phyloP scores from a whole-genome alignment of 2,329 filamentous ascomycete genomes.

The Myriosclerotinia curreyana region DNA sequence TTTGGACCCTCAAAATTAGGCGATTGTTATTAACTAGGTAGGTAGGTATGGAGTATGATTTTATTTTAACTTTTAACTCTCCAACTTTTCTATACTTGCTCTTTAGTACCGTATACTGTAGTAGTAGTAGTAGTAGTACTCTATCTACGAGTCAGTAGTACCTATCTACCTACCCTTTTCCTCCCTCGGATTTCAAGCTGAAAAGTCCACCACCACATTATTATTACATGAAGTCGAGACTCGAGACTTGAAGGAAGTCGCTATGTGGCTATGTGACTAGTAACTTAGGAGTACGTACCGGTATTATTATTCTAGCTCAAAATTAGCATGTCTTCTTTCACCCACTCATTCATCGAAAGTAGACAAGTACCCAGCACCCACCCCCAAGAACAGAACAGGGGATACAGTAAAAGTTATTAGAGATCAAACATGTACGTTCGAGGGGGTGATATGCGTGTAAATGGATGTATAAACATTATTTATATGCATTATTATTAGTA shows the following conservation, averaged over 20 bases:
- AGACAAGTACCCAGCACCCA: not conserved
- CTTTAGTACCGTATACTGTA: no score
- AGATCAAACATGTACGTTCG: not conserved
- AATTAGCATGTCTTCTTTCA: not conserved
- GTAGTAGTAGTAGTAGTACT: no score
- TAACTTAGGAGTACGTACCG: no score
- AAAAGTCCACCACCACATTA: not conserved
- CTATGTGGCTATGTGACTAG: not conserved
- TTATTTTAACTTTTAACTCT: no score
- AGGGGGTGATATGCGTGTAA: not conserved
- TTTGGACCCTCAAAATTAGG: not conserved
- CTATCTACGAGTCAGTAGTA: no score
- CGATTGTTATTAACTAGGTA: no score
- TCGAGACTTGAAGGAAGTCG: not conserved
- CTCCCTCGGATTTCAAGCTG: not conserved
- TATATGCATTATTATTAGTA: slow-evolving; percentile 1
- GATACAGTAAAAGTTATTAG: not conserved
- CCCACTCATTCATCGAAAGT: not conserved
- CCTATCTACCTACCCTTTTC: no score
- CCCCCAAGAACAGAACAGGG: not conserved
- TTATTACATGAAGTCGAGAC: not conserved
- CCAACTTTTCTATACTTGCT: not conserved
- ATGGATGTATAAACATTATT: not conserved
- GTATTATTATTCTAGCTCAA: no score
- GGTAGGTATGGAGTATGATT: no score